Base-by-base conservation (phyloP, 2,329 filamentous ascomycete species). In the Microsporum ferrugineum region DNA sequence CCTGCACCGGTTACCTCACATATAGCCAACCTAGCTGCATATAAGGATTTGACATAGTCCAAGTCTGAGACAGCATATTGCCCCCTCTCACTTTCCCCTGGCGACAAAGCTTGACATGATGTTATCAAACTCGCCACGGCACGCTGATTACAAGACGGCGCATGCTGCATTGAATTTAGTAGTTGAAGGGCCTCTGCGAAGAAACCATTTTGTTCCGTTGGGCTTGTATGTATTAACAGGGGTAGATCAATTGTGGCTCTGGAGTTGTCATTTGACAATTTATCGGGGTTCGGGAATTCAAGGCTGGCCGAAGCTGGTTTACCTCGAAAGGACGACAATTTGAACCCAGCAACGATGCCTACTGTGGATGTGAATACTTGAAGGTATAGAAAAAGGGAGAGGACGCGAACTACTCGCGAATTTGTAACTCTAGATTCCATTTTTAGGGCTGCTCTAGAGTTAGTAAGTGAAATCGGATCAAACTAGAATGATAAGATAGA, bases 21-120 rank as follows among this genome's bases (percentile, higher is more conserved):
- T 6, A 86, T 75, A 8, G 85, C 83, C 14, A 87, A 75, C 51
- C 83, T 80, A 6, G 81, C 80, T 1, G 84, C 83, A 64, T 85
- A 87, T 36, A 83, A 76, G 3, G 82, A 82, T 64, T 79, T 82
- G 63, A 75, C 72, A 60, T 71, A 70, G 60, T 79, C 79, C 45
- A 79, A 70, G 1, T 66, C 64, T 57, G 71, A 66, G 59, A 69
- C 66, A 2, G 67, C 67, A 3, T 68, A 67, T 8, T 65, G 47
- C 2, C 70, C 66, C 4, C 65, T 47, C 57, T 60, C 62, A 3
- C 68, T 64, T n/a, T 68, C 65, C n/a, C 66, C 65, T 29, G 67
- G 69, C 5, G 78, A 75, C 31, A 83, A 72, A 0, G 74, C 71
- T 65, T 81, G 76, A 66, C 83, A 85, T 38, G 80, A 80, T 57